phyloP scores from a whole-genome alignment of 2,329 filamentous ascomycete species.

The Apiospora hydei region DNA sequence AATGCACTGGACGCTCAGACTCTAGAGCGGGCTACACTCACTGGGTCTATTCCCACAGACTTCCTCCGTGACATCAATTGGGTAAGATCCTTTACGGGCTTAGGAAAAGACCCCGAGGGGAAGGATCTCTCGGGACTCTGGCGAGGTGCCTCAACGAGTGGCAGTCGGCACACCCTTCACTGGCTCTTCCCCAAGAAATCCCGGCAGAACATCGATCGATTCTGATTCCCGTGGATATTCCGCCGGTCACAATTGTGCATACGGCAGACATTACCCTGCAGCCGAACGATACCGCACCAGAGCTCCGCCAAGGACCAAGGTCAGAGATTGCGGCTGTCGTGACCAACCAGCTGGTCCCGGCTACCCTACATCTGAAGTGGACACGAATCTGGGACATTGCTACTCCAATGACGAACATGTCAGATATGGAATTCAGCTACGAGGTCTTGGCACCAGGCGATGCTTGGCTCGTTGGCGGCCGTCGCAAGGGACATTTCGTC shows the following conservation, averaged over 20 bases:
- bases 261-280: constrained; percentile 73
- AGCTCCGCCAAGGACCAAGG: constrained; percentile 34
- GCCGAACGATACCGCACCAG: constrained; percentile 28
- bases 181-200: constrained; percentile 43
- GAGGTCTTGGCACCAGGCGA: constrained; percentile 79
- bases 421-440: constrained; percentile 78
- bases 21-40: constrained; percentile 63
- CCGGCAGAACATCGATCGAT: constrained; percentile 66
- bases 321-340: constrained; percentile 52
- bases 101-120: constrained; percentile 51
- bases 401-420: constrained; percentile 39
- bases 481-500: constrained; percentile 79
- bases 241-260: constrained; percentile 81
- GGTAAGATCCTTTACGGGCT: constrained; percentile 56
- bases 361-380: constrained; percentile 68
- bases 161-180: constrained; percentile 43
- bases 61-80: constrained; percentile 56
- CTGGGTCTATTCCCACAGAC: constrained; percentile 58
- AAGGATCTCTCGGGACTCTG: constrained; percentile 41
- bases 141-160: constrained; percentile 47
- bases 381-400: constrained; percentile 68
- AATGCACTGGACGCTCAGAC: constrained; percentile 56
- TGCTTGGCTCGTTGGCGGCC: constrained; percentile 85
- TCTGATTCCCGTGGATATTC: constrained; percentile 88
- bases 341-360: constrained; percentile 70